Percentiles rank a stretch among this genome's conserved stretches.
Conservation (phyloP, 352 stramenopile species). For the Phytophthora sp. region DNA sequence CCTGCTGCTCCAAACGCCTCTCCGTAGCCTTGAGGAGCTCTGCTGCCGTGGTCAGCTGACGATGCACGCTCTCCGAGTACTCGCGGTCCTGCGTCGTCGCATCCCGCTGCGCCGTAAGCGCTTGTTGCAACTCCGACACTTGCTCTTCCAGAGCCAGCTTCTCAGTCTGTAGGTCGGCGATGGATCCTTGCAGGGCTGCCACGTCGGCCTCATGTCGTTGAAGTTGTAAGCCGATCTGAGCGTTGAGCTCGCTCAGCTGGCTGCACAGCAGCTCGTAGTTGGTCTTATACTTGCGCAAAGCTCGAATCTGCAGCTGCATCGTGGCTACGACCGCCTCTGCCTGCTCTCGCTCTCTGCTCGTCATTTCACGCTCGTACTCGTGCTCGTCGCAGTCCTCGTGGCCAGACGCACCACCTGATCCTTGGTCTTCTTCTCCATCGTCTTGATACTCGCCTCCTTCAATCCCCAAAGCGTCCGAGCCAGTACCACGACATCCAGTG, state of each 20-base stretch:
- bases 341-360: conserved; percentile 13
- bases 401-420: background rate
- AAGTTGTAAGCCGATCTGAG: conserved; percentile 70
- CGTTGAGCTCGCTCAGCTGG: conserved; percentile 71
- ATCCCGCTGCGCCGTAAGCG: conserved; percentile 24
- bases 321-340: conserved; percentile 9
- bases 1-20: conserved; percentile 49
- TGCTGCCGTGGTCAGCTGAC: conserved; percentile 61
- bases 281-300: conserved; percentile 73
- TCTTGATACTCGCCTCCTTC: background rate
- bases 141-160: conserved; percentile 44
- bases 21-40: conserved; percentile 67
- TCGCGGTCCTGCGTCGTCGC: conserved; percentile 47
- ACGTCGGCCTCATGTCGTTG: conserved; percentile 77
- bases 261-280: conserved; percentile 82
- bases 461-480: background rate
- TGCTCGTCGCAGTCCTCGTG: background rate
- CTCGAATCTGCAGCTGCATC: conserved; percentile 54
- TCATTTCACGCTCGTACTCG: background rate
- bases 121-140: conserved; percentile 22
- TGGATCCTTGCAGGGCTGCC: conserved; percentile 44
- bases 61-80: conserved; percentile 63
- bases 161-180: conserved; percentile 39
- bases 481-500: background rate
- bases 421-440: background rate